Evolutionary conservation across 2,329 filamentous ascomycete species (phyloP), one percentile per base, ranked within the genome.

Genomic region (Magnaporthales sp.): DNA sequence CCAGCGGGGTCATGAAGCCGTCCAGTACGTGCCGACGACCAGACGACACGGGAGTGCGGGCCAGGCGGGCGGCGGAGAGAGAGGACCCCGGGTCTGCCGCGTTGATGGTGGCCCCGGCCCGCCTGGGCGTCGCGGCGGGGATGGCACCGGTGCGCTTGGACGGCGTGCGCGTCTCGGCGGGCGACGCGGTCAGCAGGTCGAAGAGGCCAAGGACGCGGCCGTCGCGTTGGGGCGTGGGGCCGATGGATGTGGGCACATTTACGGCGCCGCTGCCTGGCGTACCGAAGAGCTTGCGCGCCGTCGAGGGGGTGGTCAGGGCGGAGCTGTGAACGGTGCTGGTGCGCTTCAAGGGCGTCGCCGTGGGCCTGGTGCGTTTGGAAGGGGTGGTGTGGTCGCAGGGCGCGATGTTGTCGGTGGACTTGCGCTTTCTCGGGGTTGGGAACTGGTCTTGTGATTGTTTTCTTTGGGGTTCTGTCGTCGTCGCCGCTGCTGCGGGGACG

Each of bases 191-290:
- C 10, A 66, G 78, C 11, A 90, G 77, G 73, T 94, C 91, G 74
- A 95, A 95, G 22, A 95, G 78, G 4, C 91, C 91, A 2, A 95
- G 81, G 0, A 93, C 88, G 24, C 86, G 86, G 30, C 91, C 91
- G 74, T 94, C 90, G 68, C 88, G 87, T 73, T 94, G 91, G 3
- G 91, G 91, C 13, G 91, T 95, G 1, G 91, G 91, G 2, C 90
- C 91, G 68, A 95, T 84, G 0, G 83, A 84, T 5, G 85, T 87
- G 2, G 86, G 85, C 11, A 83, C 80, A 0, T 77, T 77, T 46
- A 46, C 38, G 38, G 38, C 38, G 26, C 24, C 22, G 56, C 22
- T 60, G 2, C 56, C 56, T 1, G 87, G 85, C 13, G 64, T 66
- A 67, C 85, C 87, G 73, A 89, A 89, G 6, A 89, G 79, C 67